Base-by-base conservation (phyloP, 306 rosid species). In the Alnus rubra region DNA sequence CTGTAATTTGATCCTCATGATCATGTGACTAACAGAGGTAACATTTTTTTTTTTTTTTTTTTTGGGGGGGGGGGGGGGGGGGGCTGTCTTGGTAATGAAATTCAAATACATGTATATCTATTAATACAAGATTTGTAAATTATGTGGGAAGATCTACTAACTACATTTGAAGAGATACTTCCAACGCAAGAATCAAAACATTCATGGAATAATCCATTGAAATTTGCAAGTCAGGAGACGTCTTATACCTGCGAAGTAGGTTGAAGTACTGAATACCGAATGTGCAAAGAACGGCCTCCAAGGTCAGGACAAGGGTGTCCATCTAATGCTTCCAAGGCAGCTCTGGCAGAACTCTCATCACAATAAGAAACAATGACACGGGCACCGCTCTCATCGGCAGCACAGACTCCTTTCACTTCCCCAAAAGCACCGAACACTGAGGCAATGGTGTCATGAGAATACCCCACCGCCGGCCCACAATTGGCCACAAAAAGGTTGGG, bases 371-470 rank as follows among this genome's bases (percentile, higher is more conserved):
- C 87, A 28, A 94, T 88, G 15, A 94, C 97, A 48, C 97, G 98
- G 69, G 89, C 86, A 14, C 97, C 98, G 64, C 89, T 87, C 51
- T 90, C 92, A 71, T 94, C 98, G 10, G 98, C 98, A 13, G 90
- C 87, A 78, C 83, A 84, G 5, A 94, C 93, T 10, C 88, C 94
- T 48, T 74, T 79, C 13, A 92, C 79, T n/a, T 83, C 88, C 30
- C 98, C 97, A 78, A 88, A 94, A 49, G 85, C 74, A 47, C 80
- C 18, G 76, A 92, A 94, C 31, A 86, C 93, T 35, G 85, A 74
- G 6, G 88, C 92, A 63, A 94, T 78, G 16, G 85, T 54, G 33
- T 76, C 87, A 53, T 84, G 74, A 35, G 88, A 85, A 74, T 89
- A 71, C 28, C 97, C 98, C 35, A 94, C 92, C 0, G 93, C 90